These are phyloP conservation scores for Lachnum nothofagi DNA, from an alignment of 2,329 filamentous ascomycete species.

Conservation along the genomic window DNA sequence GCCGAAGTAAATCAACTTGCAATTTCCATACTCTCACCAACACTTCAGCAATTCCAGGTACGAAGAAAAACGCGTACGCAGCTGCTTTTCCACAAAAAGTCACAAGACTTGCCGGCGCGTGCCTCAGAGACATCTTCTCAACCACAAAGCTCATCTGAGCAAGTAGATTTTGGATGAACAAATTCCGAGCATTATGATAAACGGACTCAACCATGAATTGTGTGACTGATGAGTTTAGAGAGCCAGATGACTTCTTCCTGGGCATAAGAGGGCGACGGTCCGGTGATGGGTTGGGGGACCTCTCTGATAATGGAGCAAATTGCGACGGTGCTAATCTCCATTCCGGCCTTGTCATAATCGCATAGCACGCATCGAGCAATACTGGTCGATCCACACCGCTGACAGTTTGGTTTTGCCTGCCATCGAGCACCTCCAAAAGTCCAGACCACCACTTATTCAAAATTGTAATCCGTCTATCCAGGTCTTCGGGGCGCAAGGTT, in stretches of 20 bases:
- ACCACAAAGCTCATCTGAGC: slow-evolving; percentile 68
- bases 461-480: slow-evolving; percentile 62
- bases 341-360: slow-evolving; percentile 66
- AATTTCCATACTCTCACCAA: slow-evolving; percentile 62
- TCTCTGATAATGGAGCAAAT: slow-evolving; percentile 46
- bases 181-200: slow-evolving; percentile 66
- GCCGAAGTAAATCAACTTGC: slow-evolving; percentile 52
- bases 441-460: slow-evolving; percentile 73
- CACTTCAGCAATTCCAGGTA: slow-evolving; percentile 64
- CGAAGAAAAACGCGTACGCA: slow-evolving; percentile 71
- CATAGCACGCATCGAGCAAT: slow-evolving; percentile 63
- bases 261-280: slow-evolving; percentile 24
- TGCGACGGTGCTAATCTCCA: slow-evolving; percentile 60
- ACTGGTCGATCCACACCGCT: slow-evolving; percentile 65
- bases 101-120: slow-evolving; percentile 50
- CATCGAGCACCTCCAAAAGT: slow-evolving; percentile 63
- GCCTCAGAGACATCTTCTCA: slow-evolving; percentile 66
- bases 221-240: slow-evolving; percentile 53
- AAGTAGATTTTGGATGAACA: slow-evolving; percentile 64
- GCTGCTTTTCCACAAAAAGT: slow-evolving; percentile 68
- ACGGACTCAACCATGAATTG: slow-evolving; percentile 67
- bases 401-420: slow-evolving; percentile 63
- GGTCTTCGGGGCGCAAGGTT: slow-evolving; percentile 58
- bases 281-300: slow-evolving; percentile 31
- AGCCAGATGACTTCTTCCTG: slow-evolving; percentile 41